These are phyloP conservation scores for Auricularia auricula-judae DNA, from an alignment of 768 basidiomycete species.

Conservation along the genomic window DNA sequence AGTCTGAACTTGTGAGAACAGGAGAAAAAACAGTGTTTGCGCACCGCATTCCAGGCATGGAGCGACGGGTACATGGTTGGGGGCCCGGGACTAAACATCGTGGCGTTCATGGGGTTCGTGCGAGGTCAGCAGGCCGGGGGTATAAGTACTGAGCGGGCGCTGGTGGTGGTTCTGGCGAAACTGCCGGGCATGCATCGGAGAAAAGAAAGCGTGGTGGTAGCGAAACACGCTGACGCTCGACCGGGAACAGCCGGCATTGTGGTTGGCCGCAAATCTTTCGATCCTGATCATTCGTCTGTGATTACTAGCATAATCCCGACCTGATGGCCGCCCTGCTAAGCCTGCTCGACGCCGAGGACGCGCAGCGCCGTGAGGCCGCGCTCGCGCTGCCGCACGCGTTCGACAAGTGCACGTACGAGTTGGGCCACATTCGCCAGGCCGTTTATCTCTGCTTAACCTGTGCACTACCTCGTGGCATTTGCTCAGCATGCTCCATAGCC, in stretches of 20 bases:
- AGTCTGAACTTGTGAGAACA: background rate
- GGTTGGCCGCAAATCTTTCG: no score
- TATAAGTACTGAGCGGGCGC: no score
- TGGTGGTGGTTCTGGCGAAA: no score
- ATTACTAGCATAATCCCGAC: no score
- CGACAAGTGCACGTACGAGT: conserved; percentile 52
- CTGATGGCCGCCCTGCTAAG: background rate
- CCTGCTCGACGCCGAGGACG: conserved; percentile 12
- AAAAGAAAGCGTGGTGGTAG: no score
- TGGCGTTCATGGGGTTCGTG: no score
- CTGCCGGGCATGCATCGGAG: no score
- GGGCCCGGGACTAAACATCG: background rate
- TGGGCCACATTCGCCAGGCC: conserved; percentile 61
- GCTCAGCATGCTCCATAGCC: conserved; percentile 75
- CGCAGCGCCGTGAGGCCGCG: conserved; percentile 28
- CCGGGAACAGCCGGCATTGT: no score
- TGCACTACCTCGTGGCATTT: conserved; percentile 54
- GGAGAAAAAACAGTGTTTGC: background rate
- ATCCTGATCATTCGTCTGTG: no score
- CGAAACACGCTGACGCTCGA: no score
- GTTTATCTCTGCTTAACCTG: conserved; percentile 77
- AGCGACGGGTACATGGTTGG: background rate
- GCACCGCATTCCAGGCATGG: background rate
- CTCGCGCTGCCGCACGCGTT: conserved; percentile 44
- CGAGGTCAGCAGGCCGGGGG: no score